phyloP scores from a whole-genome alignment of 1,284 basidiomycete species.

The Acaromyces ingoldii region DNA sequence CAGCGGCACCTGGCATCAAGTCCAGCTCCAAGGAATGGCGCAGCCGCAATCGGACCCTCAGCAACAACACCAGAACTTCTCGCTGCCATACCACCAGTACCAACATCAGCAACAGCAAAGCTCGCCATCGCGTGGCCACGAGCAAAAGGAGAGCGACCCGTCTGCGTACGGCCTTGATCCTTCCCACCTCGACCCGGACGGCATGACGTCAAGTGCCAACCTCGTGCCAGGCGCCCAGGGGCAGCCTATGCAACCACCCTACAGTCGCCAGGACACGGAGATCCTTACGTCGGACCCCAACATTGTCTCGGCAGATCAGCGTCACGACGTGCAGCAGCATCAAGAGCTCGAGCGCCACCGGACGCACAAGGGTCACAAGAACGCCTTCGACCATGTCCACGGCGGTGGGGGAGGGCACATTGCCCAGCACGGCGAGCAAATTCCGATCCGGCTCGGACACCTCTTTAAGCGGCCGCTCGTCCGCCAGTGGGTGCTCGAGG shows the following conservation, averaged over 20 bases:
- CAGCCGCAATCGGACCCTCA: conserved; percentile 3
- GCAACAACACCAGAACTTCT: conserved; percentile 8
- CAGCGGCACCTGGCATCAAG: conserved; percentile 15
- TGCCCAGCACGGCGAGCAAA: conserved; percentile 11
- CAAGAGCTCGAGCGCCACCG: neutral
- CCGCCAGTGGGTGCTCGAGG: conserved; percentile 47
- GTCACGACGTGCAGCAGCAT: neutral
- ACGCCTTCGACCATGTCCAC: conserved; percentile 6
- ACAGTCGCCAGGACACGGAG: neutral
- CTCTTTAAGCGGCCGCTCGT: conserved; percentile 47
- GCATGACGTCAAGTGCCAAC: neutral
- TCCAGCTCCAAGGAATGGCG: conserved; percentile 11
- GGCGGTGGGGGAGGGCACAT: neutral
- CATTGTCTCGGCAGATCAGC: neutral
- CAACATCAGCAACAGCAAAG: neutral
- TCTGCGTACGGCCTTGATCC: neutral
- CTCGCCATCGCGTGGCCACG: neutral
- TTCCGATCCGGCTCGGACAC: conserved; percentile 38
- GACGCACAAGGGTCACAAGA: too few species aligned
- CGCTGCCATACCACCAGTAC: conserved; percentile 3
- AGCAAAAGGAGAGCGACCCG: neutral
- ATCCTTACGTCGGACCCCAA: neutral
- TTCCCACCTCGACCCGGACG: neutral
- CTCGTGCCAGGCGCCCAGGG: neutral
- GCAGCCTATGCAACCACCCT: neutral